Conservation (phyloP, 352 stramenopile species). For the Detonula confervacea region DNA sequence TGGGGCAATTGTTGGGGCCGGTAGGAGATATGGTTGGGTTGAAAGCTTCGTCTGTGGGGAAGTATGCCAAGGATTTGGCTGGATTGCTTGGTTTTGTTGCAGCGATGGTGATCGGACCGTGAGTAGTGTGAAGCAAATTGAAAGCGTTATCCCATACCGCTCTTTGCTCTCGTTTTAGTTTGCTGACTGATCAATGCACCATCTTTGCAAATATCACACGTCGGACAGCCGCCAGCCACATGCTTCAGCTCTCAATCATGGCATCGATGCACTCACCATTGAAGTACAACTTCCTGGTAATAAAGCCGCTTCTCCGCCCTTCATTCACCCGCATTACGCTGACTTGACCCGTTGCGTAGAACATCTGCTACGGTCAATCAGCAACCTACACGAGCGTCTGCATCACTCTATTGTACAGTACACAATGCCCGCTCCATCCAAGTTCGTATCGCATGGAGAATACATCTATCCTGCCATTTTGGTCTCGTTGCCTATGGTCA, state of each 20-base stretch:
- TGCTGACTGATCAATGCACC: background rate
- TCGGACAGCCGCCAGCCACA: slow-evolving; percentile 52
- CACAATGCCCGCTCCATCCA: slow-evolving; percentile 62
- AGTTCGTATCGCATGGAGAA: slow-evolving; percentile 83
- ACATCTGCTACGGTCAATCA: slow-evolving; percentile 68
- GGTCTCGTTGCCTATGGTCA: slow-evolving; percentile 68
- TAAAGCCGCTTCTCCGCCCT: background rate
- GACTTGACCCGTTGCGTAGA: slow-evolving; percentile 64
- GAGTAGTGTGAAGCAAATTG: no score
- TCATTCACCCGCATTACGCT: slow-evolving; percentile 47
- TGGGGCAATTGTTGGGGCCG: background rate
- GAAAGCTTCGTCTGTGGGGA: slow-evolving; percentile 6
- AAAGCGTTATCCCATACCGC: no score
- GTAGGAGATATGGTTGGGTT: slow-evolving; percentile 9
- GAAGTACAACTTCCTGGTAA: slow-evolving; percentile 43
- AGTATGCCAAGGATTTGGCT: slow-evolving; percentile 63
- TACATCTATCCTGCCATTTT: slow-evolving; percentile 80
- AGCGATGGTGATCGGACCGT: slow-evolving; percentile 55
- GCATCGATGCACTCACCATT: slow-evolving; percentile 81
- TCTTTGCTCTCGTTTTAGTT: background rate
- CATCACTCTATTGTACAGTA: slow-evolving; percentile 83
- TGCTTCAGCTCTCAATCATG: slow-evolving; percentile 62
- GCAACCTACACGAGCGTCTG: slow-evolving; percentile 81
- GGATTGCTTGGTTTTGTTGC: slow-evolving; percentile 67
- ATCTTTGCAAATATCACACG: background rate